Base-by-base conservation (phyloP, 768 basidiomycete species). In the Mycena rebaudengoi region DNA sequence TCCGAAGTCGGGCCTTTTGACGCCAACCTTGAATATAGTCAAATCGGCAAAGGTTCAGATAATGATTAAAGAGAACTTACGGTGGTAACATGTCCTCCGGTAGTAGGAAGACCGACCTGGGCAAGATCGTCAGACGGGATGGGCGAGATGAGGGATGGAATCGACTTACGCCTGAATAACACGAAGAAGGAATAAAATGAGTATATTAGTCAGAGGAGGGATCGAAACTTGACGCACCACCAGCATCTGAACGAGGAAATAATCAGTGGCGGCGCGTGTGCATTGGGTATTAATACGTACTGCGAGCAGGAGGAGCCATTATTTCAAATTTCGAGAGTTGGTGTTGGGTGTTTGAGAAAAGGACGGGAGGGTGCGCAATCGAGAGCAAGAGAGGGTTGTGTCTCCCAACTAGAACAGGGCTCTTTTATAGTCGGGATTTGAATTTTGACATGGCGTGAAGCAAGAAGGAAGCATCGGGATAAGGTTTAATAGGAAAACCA, bases 1-100 rank as follows among this genome's bases (percentile, higher is more conserved):
- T 21, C 90, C 92, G 68, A 83, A 91, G 35, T 81, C 84, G 28
- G 89, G 83, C 39, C 92, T 82, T 68, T 84, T 88, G 35, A 93
- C 92, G 18, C 91, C 91, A 39, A 91, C 79, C 66, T 67, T 14
- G 4, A 26, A 21, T 13, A 0, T 1, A 5, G 8, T 37, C 30
- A 18, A 45, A 23, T 14, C 33, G 20, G 14, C 54, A 14, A 21
- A 23, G 26, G 46, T n/a, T 11, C 8, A 28, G n/a, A 3, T 0
- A n/a, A 26, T 33, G n/a, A 29, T 10, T 43, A 25, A 30, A 21
- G 21, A n/a, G 30, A 37, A 21, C 46, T n/a, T 18, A 66, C 65
- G 18, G 65, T 69, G 41, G 68, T 64, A 23, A 64, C 59, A 45
- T 68, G 66, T 8, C 40, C 62, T 20, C 55, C 60, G 0, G 48